A percentile compares a stretch with the other conserved stretches of the same genome.
Evolutionary conservation across 2,329 filamentous ascomycete genomes (phyloP).

Genomic region (Cladophialophora psammophila): DNA sequence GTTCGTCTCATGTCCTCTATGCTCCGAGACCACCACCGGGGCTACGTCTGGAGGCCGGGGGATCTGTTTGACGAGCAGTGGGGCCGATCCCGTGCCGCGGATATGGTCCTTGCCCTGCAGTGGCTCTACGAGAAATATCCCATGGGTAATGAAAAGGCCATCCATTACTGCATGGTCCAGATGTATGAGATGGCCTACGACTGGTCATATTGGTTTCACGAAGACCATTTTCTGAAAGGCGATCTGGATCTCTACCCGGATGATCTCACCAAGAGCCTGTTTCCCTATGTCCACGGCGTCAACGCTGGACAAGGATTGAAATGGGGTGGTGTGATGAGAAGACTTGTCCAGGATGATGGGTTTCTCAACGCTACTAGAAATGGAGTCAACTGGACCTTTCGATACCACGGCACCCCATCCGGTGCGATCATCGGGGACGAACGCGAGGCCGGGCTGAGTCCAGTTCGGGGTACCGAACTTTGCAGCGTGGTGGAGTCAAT

Average conservation of each 20-base stretch:
- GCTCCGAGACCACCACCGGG: slow-evolving; percentile 61
- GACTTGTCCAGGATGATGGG: slow-evolving; percentile 55
- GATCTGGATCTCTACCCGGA: slow-evolving; percentile 46
- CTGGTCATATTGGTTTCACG: slow-evolving; percentile 52
- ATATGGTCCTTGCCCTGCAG: slow-evolving; percentile 57
- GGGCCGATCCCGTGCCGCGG: slow-evolving; percentile 50
- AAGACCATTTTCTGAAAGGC: slow-evolving; percentile 48
- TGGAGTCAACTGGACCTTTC: slow-evolving; percentile 58
- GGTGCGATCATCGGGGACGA: slow-evolving; percentile 62
- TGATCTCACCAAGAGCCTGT: slow-evolving; percentile 45
- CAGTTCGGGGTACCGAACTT: slow-evolving; percentile 56
- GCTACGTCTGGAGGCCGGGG: slow-evolving; percentile 56
- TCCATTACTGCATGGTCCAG: slow-evolving; percentile 55
- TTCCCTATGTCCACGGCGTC: slow-evolving; percentile 56
- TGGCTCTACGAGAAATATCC: slow-evolving; percentile 59
- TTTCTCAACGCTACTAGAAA: slow-evolving; percentile 51
- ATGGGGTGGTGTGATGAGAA: slow-evolving; percentile 53
- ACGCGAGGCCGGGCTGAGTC: slow-evolving; percentile 54
- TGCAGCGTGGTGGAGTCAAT: slow-evolving; percentile 62
- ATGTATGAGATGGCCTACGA: slow-evolving; percentile 51
- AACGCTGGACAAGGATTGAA: slow-evolving; percentile 59
- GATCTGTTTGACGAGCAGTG: slow-evolving; percentile 54
- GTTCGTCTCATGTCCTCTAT: slow-evolving; percentile 61
- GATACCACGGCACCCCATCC: slow-evolving; percentile 57
- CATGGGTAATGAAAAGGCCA: slow-evolving; percentile 44